Conservation (phyloP, 352 stramenopile species). For the Thraustochytrium striatum region DNA sequence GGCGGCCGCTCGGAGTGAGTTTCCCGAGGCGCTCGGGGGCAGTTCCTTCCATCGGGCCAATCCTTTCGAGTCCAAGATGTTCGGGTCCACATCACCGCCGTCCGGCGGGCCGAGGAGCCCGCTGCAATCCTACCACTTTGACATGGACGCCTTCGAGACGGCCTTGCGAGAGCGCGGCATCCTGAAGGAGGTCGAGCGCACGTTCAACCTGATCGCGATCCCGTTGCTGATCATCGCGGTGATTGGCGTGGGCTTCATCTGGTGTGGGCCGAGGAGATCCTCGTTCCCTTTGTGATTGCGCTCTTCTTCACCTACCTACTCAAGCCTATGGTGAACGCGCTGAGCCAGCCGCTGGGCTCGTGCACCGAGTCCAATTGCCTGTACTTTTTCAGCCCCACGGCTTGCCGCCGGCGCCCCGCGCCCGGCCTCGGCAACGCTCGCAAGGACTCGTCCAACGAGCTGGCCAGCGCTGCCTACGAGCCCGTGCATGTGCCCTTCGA, state of each 20-base stretch:
- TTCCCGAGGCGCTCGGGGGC: too few species aligned
- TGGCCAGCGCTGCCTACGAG: not conserved
- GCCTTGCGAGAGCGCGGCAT: constrained; percentile 31
- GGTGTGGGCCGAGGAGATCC: constrained; percentile 44
- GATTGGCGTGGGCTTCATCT: constrained; percentile 46
- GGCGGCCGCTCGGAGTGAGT: too few species aligned
- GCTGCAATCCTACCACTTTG: constrained; percentile 2
- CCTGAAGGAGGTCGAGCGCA: constrained; percentile 11
- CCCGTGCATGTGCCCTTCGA: not conserved
- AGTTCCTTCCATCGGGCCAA: too few species aligned
- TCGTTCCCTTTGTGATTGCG: constrained; percentile 48
- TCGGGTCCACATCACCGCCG: too few species aligned
- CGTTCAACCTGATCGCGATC: constrained; percentile 48
- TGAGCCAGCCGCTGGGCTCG: constrained; percentile 15
- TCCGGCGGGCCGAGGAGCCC: too few species aligned
- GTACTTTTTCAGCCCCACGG: constrained; percentile 29
- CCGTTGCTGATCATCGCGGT: constrained; percentile 47
- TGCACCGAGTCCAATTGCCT: constrained; percentile 22
- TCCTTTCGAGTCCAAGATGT: too few species aligned
- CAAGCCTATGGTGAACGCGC: constrained; percentile 41
- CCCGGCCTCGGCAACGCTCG: not conserved
- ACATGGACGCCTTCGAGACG: constrained; percentile 35
- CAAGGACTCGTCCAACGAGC: constrained; percentile 9
- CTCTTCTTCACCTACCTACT: constrained; percentile 49
- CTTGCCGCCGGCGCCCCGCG: not conserved